phyloP scores from a whole-genome alignment of 306 rosid genomes.

The Clitoria ternatea region DNA sequence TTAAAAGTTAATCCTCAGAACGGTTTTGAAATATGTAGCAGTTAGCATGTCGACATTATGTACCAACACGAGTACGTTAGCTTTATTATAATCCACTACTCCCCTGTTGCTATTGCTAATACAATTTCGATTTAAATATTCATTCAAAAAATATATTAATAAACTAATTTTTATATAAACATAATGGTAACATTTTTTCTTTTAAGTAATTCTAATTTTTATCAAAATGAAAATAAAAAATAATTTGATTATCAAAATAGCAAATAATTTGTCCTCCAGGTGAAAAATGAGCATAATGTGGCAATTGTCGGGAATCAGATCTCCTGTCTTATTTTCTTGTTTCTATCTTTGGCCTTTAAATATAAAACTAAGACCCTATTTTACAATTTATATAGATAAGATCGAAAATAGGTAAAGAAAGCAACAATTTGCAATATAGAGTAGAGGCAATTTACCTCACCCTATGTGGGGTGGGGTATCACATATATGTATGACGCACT shows the following conservation, averaged over 20 bases:
- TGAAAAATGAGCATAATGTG: too few relatives aligned
- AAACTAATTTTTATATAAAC: too few relatives aligned
- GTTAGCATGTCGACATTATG: neutral
- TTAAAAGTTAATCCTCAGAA: neutral
- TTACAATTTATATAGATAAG: neutral
- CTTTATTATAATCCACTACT: neutral
- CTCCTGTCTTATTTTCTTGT: constrained; percentile 4
- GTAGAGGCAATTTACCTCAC: neutral
- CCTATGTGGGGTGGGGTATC: neutral
- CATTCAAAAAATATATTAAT: too few relatives aligned
- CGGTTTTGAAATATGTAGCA: neutral
- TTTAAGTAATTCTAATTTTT: too few relatives aligned
- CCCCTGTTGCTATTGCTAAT: too few relatives aligned
- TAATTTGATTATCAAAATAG: too few relatives aligned
- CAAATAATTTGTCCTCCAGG: too few relatives aligned
- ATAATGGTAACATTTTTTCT: too few relatives aligned
- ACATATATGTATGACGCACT: neutral
- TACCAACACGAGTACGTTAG: neutral
- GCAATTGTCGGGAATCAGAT: neutral
- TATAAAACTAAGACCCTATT: neutral
- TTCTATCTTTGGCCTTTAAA: neutral
- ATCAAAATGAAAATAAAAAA: too few relatives aligned
- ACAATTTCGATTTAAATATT: too few relatives aligned
- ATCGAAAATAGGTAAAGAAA: neutral
- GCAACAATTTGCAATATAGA: too few relatives aligned